Base-by-base conservation (phyloP, 768 basidiomycete genomes). In the Panellus pusillus region DNA sequence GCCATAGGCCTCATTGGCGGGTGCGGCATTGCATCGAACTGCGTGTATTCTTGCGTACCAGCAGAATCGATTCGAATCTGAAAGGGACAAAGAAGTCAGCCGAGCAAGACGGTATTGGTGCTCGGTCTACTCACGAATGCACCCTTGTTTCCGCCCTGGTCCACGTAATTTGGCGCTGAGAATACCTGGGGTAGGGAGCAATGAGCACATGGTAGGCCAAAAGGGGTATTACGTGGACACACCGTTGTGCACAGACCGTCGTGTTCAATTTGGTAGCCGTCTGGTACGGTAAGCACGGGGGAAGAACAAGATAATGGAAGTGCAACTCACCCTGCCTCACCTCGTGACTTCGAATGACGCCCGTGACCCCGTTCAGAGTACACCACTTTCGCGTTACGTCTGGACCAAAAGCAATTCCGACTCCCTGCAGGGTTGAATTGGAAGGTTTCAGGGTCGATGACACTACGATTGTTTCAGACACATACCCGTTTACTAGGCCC, bases 1-100 rank as follows among this genome's bases (percentile, higher is more conserved):
- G 93, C 93, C 94, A 97, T 97, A 9, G 94, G 94, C 66, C 86
- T 90, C 77, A 95, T 75, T 27, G 91, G 86, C 19, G 94, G 94
- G 73, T 97, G 94, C 31, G 87, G 84, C 44, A 81, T 83, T 11
- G 93, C 92, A 13, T 89, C 89, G 68, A 94, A 98, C 63, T 89
- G 88, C 51, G 78, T 76, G 68, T 93, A 94, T 49, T 85, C 68
- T 58, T 84, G 77, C 41, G 82, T 78, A 9, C 94, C 95, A 27
- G 78, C 71, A 29, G 86, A 79, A 66, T 94, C 86, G 60, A 97
- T 88, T 35, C 89, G 88, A 60, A 94, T 86, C 90, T 93, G 51
- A 18, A n/a, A 44, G 37, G 50, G 55, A 45, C 44, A 32, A 27
- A 11, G 9, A 31, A 43, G 40, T 36, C 19, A 15, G 43, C 28